Percentiles rank a stretch among this genome's conserved stretches.
These are phyloP conservation scores for Galeopsis tetrahit DNA, from an alignment of 257 asterid species.

Conservation along the genomic window DNA sequence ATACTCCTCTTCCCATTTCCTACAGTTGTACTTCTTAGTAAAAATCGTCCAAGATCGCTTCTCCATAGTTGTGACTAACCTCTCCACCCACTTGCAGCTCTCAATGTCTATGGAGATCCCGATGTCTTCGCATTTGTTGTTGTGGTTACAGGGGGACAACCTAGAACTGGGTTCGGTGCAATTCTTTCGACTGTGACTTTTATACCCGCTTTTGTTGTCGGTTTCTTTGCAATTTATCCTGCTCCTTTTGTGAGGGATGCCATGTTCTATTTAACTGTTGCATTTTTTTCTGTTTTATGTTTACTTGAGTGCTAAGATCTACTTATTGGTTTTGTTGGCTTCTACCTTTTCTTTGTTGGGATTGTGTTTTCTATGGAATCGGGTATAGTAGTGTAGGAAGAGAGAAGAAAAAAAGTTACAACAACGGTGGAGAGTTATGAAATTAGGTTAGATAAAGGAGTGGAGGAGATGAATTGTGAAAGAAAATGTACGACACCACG, in stretches of 20 bases:
- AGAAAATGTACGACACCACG: too few relatives aligned
- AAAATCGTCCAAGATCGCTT: conserved; percentile 88
- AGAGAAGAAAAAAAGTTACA: conserved; percentile 39
- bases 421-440: conserved; percentile 40
- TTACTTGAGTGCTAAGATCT: conserved; percentile 95
- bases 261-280: conserved; percentile 78
- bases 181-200: conserved; percentile 96
- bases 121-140: conserved; percentile 97
- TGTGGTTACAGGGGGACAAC: conserved; percentile 82
- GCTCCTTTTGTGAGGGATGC: conserved; percentile 91
- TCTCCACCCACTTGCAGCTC: conserved; percentile 62
- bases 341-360: conserved; percentile 87
- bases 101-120: conserved; percentile 97
- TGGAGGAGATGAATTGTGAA: conserved; percentile 58
- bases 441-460: conserved; percentile 25
- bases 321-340: conserved; percentile 80
- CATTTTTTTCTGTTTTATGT: conserved; percentile 80
- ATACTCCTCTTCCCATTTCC: too few relatives aligned
- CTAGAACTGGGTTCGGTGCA: conserved; percentile 94
- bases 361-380: conserved; percentile 93
- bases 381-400: conserved; percentile 45
- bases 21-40: conserved; percentile 85
- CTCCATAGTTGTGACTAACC: conserved; percentile 84
- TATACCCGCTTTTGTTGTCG: conserved; percentile 92
- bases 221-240: conserved; percentile 80